Evolutionary conservation across 192 early-diverging fungal species (phyloP).

Genomic region (Neocallimastix lanati): DNA sequence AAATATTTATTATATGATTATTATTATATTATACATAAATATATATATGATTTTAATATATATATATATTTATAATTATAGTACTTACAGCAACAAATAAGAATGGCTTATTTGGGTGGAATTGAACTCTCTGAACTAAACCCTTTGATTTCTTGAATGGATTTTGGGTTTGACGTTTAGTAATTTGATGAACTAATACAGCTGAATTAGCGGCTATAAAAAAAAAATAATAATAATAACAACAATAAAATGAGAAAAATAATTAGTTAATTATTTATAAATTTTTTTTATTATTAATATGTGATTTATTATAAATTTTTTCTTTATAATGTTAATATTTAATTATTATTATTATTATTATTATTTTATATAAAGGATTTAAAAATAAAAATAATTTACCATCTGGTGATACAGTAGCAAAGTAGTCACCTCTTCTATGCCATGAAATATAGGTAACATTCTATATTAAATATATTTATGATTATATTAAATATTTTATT

Average conservation of each 20-base stretch:
- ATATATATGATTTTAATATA: no score
- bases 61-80: no score
- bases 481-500: slow-evolving; percentile 4
- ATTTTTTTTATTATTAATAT: no score
- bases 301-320: no score
- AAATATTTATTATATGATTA: no score
- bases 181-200: slow-evolving; percentile 85
- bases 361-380: no score
- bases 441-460: slow-evolving; percentile 67
- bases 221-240: background rate
- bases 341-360: no score
- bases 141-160: slow-evolving; percentile 86
- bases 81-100: slow-evolving; percentile 67
- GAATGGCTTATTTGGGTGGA: slow-evolving; percentile 83
- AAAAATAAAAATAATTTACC: no score
- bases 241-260: no score
- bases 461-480: slow-evolving; percentile 24
- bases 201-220: slow-evolving; percentile 25
- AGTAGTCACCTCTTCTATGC: slow-evolving; percentile 95
- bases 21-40: no score
- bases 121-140: slow-evolving; percentile 64
- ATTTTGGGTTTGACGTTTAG: slow-evolving; percentile 67
- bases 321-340: no score
- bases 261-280: no score
- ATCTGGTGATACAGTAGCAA: slow-evolving; percentile 68